Evolutionary conservation across 768 basidiomycete species (phyloP).

Genomic region (Phylloporus arenicola): DNA sequence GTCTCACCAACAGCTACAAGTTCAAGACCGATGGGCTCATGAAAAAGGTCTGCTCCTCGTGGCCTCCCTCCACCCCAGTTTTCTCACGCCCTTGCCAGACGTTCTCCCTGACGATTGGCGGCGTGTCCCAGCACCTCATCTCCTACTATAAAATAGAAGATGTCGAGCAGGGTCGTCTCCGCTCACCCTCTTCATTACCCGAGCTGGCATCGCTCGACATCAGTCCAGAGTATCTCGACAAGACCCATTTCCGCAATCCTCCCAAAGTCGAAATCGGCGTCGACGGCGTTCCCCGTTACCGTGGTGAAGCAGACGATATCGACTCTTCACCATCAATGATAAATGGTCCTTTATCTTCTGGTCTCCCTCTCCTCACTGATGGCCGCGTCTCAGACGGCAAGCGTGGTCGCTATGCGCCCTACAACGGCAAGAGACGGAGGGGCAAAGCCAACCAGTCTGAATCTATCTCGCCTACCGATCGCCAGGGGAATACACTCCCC

Average conservation of each 20-base stretch:
- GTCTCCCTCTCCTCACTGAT: conserved; percentile 47
- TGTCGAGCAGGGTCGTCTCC: conserved; percentile 81
- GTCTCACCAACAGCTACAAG: conserved; percentile 87
- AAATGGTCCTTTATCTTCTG: conserved; percentile 40
- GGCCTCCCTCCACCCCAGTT: neutral
- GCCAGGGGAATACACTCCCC: conserved; percentile 18
- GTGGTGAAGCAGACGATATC: conserved; percentile 76
- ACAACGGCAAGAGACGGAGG: conserved; percentile 39
- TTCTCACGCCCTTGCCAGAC: conserved; percentile 55
- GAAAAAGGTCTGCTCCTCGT: conserved; percentile 73
- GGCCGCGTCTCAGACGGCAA: conserved; percentile 40
- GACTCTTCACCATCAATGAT: conserved; percentile 40
- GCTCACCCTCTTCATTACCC: conserved; percentile 81
- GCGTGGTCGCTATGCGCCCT: conserved; percentile 44
- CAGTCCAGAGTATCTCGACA: conserved; percentile 81
- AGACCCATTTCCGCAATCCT: conserved; percentile 86
- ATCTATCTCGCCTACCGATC: conserved; percentile 30
- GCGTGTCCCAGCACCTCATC: conserved; percentile 86
- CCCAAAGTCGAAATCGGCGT: conserved; percentile 82
- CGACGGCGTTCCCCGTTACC: conserved; percentile 78
- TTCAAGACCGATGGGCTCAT: conserved; percentile 92
- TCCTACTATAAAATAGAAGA: conserved; percentile 94
- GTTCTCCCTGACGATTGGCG: conserved; percentile 81
- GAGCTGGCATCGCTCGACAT: conserved; percentile 86
- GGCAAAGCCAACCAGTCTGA: conserved; percentile 24